Base-by-base conservation (phyloP, 2,329 filamentous ascomycete genomes). In the Alternaria novae-zelandiae region DNA sequence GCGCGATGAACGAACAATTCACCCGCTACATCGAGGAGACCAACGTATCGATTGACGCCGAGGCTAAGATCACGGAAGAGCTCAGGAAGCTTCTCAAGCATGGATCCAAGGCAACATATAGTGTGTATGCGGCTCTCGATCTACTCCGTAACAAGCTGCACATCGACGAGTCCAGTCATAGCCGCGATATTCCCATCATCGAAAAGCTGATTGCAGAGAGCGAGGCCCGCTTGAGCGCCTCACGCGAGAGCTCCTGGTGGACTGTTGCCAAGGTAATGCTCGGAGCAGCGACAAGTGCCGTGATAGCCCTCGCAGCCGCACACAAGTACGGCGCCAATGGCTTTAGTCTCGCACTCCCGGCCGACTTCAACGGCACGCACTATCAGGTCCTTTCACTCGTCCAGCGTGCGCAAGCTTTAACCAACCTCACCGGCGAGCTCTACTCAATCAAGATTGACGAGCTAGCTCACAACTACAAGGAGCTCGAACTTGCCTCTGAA, bases 81-180 rank as follows among this genome's bases (percentile, higher is more conserved):
- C 30, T 72, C 15, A 54, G 54, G 23, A 65, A 70, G 47, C 21
- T 74, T 11, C 26, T 71, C 10, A 63, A 69, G 30, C 50, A 70
- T 49, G 64, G 61, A 8, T 67, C 68, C 1, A 44, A 23, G 9
- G 65, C 70, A 12, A 68, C 70, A 8, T 44, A 63, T 11, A 26
- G 53, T 17, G 59, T 71, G 8, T 74, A 68, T 51, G 36, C 51
- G 20, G 66, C 70, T 2, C 54, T 67, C 21, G 68, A 73, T 44
- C 4, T 65, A 2, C 61, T 74, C 10, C 58, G 57, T 4, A 56
- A 56, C 20, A 36, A 41, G 3, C 13, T 61, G 6, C n/a, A 50
- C 26, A n/a, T 46, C n/a, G 46, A 51, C 2, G 54, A 58, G 20
- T 12, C 49, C 6, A 21, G 46, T n/a, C 45, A 43, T 21, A 55